Conservation (phyloP, 169 alveolate genomes). For the Plasmodium malariae region DNA sequence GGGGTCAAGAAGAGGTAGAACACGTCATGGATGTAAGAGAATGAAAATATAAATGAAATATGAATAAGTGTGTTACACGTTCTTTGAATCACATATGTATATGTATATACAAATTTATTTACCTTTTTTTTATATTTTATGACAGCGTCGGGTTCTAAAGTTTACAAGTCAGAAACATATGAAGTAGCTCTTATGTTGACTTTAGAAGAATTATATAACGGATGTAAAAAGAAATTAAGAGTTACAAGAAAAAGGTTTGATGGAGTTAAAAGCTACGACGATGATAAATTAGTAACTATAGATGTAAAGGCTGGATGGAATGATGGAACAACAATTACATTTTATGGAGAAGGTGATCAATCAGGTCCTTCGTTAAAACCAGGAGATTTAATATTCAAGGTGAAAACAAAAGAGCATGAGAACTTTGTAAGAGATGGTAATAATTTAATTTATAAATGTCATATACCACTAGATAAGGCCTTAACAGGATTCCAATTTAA, state of each 20-base stretch:
- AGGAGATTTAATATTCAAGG: constrained; percentile 86
- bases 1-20: constrained; percentile 80
- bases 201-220: constrained; percentile 84
- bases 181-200: constrained; percentile 85
- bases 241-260: constrained; percentile 86
- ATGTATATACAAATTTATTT: neutral
- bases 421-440: constrained; percentile 86
- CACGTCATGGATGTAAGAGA: constrained; percentile 40
- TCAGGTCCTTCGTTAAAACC: constrained; percentile 84
- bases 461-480: constrained; percentile 87
- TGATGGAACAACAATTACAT: constrained; percentile 89
- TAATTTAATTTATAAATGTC: constrained; percentile 85
- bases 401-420: constrained; percentile 84
- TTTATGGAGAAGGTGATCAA: constrained; percentile 89
- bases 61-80: neutral
- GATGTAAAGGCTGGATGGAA: constrained; percentile 90
- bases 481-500: constrained; percentile 88
- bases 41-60: neutral
- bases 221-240: constrained; percentile 86
- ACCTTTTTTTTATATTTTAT: too few relatives aligned
- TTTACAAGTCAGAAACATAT: constrained; percentile 52
- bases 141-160: too few relatives aligned
- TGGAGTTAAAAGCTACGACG: constrained; percentile 82
- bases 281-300: constrained; percentile 86
- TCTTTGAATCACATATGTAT: neutral